Evolutionary conservation across 257 asterid genomes (phyloP).

Genomic region (Nyctanthes arbortristis): DNA sequence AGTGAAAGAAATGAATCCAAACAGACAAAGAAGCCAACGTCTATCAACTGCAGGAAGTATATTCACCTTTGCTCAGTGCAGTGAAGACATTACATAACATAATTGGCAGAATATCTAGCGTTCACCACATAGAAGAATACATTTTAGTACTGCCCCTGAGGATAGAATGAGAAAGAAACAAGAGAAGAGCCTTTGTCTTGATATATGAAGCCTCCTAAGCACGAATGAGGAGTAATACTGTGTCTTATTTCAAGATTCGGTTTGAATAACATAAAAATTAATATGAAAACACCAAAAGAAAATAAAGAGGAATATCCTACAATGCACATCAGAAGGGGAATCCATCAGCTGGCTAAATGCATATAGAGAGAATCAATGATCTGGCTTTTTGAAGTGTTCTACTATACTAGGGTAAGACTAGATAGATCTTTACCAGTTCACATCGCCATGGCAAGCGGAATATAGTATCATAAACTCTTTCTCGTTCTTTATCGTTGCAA

Average conservation of each 20-base stretch:
- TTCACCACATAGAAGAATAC: neutral
- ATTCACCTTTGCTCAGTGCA: conserved; percentile 9
- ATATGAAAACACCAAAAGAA: conserved; percentile 3
- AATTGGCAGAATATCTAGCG: neutral
- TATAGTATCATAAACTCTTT: conserved; percentile 92
- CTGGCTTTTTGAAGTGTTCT: neutral
- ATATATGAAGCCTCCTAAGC: neutral
- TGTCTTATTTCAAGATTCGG: neutral
- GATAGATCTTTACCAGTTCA: conserved; percentile 72
- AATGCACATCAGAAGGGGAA: neutral
- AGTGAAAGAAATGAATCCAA: conserved; percentile 89
- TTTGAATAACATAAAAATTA: neutral
- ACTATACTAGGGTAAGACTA: conserved; percentile 17
- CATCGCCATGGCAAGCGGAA: conserved; percentile 96
- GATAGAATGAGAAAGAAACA: neutral
- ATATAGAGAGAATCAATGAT: neutral
- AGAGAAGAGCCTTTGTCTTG: neutral
- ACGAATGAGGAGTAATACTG: neutral
- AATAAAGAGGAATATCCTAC: neutral
- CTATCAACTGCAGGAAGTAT: conserved; percentile 70
- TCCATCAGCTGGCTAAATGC: neutral
- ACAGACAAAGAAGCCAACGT: conserved; percentile 87
- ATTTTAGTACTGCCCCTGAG: neutral
- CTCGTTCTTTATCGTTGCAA: conserved; percentile 84
- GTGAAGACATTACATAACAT: conserved; percentile 13